Evolutionary conservation across 306 rosid species (phyloP), one percentile per base, ranked within the genome.

Genomic region (Comarum palustre): DNA sequence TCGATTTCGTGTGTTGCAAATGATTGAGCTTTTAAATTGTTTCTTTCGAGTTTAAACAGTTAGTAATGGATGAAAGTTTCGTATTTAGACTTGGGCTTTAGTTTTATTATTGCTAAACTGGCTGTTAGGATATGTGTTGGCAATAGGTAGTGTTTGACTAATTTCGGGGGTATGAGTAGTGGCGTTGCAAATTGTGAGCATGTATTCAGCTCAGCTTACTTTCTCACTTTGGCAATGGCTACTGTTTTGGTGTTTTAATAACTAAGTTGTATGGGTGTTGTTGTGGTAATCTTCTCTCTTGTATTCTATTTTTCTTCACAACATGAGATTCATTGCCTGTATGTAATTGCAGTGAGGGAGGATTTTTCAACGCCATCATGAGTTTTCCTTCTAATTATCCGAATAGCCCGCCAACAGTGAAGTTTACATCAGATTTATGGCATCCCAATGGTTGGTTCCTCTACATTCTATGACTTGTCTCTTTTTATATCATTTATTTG

Each of bases 361-460:
- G 98, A 4, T 94, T 89, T 82, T 94, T 94, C 87, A 94, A 94
- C 69, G 97, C 98, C 41, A 91, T 91, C 4, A 94, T 94, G 98
- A 89, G 89, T 63, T 94, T 94, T 75, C 98, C 98, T 19, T 68
- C 90, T 46, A 91, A 94, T 82, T 94, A 94, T 81, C 98, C 98
- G 0, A 94, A 94, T 73, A 94, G 98, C 82, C 97, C 98, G 2
- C 98, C 98, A 2, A 64, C 97, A 8, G 96, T 94, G 80, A 94
- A 80, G 79, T 94, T 94, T 84, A 81, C 86, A 66, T 91, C 97
- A 27, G 98, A 91, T 64, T 52, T 94, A 72, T 94, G 98, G 98
- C 98, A 94, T 75, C 98, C 98, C 41, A 94, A 91, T 75, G 98
- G 97, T 94, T 73, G 36, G 90, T 84, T 58, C 17, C 42, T 54